Evolutionary conservation across 805 yeast genomes (phyloP).

Genomic region (Kodamaea hsintzibuensis): DNA sequence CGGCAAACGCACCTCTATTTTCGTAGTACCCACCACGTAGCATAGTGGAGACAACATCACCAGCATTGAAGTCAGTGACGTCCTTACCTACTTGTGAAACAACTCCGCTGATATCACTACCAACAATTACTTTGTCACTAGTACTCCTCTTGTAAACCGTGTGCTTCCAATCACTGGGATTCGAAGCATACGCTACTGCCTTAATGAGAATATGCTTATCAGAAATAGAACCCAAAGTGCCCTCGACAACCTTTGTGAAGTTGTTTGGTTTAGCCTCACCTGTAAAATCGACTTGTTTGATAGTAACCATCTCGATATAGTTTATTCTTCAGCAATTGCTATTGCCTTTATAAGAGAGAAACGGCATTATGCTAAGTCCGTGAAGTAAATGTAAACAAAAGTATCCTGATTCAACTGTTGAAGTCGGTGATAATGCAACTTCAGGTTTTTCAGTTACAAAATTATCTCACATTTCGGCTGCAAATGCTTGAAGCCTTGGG

Average conservation of each 20-base stretch:
- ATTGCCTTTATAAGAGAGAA: too few species aligned
- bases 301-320: neutral
- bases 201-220: slow-evolving; percentile 41
- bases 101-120: slow-evolving; percentile 62
- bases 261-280: neutral
- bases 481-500: too few species aligned
- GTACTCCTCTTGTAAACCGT: slow-evolving; percentile 37
- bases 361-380: too few species aligned
- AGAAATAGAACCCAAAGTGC: neutral
- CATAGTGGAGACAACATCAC: neutral
- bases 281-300: neutral
- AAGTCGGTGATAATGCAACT: too few species aligned
- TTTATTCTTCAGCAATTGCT: too few species aligned
- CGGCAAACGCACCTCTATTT: neutral
- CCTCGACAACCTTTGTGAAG: neutral
- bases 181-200: slow-evolving; percentile 55
- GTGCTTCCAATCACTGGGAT: slow-evolving; percentile 76
- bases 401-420: too few species aligned
- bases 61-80: neutral
- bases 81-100: slow-evolving; percentile 50
- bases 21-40: neutral
- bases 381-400: too few species aligned
- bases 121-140: slow-evolving; percentile 50
- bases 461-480: too few species aligned
- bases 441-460: too few species aligned